Conservation (phyloP, 371 early-diverging fungal species). For the Phascolomyces articulosus region DNA sequence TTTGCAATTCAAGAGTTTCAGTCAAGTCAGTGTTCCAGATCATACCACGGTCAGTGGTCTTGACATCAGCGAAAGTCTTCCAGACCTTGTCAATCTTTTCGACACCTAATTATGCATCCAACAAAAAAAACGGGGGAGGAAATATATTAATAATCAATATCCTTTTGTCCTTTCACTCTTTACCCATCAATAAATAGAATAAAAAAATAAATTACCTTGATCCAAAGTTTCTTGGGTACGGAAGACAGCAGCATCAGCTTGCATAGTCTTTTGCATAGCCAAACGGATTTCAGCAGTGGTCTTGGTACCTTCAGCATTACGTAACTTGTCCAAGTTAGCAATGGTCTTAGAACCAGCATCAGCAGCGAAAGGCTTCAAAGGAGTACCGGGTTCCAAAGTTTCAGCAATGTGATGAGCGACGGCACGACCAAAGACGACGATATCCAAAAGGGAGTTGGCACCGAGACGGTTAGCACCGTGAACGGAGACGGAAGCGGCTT, state of each 20-base stretch:
- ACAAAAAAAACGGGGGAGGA: too few species aligned
- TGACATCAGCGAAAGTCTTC: slow-evolving; percentile 79
- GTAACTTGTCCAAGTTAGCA: slow-evolving; percentile 91
- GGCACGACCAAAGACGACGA: slow-evolving; percentile 97
- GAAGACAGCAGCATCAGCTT: slow-evolving; percentile 97
- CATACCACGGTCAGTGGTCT: slow-evolving; percentile 90
- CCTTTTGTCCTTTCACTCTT: too few species aligned
- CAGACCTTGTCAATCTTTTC: slow-evolving; percentile 87
- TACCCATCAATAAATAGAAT: too few species aligned
- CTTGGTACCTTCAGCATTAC: slow-evolving; percentile 79
- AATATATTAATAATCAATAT: too few species aligned
- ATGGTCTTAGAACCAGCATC: slow-evolving; percentile 89
- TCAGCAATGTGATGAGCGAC: slow-evolving; percentile 94
- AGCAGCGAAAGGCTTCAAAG: slow-evolving; percentile 81
- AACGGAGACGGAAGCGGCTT: slow-evolving; percentile 92
- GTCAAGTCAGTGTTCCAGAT: slow-evolving; percentile 98
- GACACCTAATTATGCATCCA: slow-evolving; percentile 11
- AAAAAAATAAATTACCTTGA: slow-evolving; percentile 71
- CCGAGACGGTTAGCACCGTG: slow-evolving; percentile 99
- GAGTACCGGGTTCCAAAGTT: slow-evolving; percentile 84
- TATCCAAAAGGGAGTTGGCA: slow-evolving; percentile 96
- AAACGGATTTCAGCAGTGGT: slow-evolving; percentile 90
- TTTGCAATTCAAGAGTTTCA: slow-evolving; percentile 96
- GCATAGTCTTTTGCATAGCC: slow-evolving; percentile 98
- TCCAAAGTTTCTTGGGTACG: slow-evolving; percentile 90